Evolutionary conservation across 2,329 filamentous ascomycete genomes (phyloP), one percentile per base, ranked within the genome.

Genomic region (Sarocladiaceae sp.): DNA sequence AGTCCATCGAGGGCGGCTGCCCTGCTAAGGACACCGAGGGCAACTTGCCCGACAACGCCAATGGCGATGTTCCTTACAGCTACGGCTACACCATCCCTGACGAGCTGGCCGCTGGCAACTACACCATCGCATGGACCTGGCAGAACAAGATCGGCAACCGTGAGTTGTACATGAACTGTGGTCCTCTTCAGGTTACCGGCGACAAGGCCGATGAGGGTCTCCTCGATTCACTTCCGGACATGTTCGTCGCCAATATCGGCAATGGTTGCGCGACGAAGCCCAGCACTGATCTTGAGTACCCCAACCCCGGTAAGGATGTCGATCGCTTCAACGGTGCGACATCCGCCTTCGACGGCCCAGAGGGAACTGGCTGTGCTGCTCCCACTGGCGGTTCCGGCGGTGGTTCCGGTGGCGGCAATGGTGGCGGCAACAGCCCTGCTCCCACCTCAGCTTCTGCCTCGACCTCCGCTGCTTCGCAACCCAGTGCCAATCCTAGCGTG

Each of bases 161-260:
- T 1, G 93, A 97, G 61, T 88, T 95, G 75, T 96, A 97, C 74
- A 95, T 95, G 89, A 94, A 95, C 74, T 98, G 91, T 55, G 88
- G 85, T 0, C 80, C 87, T 0, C 63, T 95, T 39, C 75, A 72
- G 0, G 72, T 97, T 19, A 78, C 77, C 0, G 77, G 77, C 7
- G 51, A 50, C 0, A 66, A 64, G 0, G 76, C 76, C 43, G 62
- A 64, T 33, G 55, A 78, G 45, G 62, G 69, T 2, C 76, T 76
- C 51, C 76, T 83, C 49, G 59, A 77, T 31, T 61, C 66, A 0
- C 82, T 94, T 80, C 85, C 86, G 0, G 65, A 77, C 21, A 77
- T 89, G 64, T 86, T 88, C 51, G 66, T 80, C 10, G 84, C 81
- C 56, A 88, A 88, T 56, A 56, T 85, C 4, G 64, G 60, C 2